Evolutionary conservation across 31 red algal species (phyloP).

Genomic region (Asparagopsis taxiformis): DNA sequence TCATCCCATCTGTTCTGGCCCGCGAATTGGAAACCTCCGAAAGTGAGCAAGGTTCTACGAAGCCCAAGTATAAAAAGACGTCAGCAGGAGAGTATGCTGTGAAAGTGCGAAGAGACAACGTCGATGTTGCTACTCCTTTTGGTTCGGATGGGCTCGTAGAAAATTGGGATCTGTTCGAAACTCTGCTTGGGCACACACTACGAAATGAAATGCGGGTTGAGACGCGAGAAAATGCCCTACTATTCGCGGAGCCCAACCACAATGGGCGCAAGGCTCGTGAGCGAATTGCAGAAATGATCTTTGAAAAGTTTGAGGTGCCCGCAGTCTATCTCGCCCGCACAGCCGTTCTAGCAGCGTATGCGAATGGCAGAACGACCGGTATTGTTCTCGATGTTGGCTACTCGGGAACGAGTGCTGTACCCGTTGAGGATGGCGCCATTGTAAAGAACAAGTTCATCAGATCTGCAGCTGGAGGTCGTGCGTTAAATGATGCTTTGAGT

Average conservation of each 20-base stretch:
- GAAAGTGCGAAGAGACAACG: constrained; percentile 44
- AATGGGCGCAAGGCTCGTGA: constrained; percentile 75
- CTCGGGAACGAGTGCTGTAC: constrained; percentile 69
- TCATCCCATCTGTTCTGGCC: constrained; percentile 50
- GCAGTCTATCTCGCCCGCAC: constrained; percentile 72
- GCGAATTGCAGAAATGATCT: constrained; percentile 80
- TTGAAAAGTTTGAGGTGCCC: constrained; percentile 93
- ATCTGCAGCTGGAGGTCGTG: constrained; percentile 66
- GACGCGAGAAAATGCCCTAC: constrained; percentile 75
- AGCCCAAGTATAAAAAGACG: background rate
- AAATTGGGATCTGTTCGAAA: constrained; percentile 86
- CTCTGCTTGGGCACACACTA: constrained; percentile 57
- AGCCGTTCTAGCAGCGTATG: constrained; percentile 77
- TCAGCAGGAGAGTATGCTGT: constrained; percentile 57
- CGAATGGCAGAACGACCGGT: constrained; percentile 79
- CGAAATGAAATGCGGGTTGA: constrained; percentile 34
- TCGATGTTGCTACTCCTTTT: constrained; percentile 71
- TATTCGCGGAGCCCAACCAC: constrained; percentile 82
- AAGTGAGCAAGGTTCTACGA: background rate
- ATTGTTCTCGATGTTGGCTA: constrained; percentile 90
- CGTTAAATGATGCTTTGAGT: constrained; percentile 42
- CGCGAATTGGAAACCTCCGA: constrained; percentile 13
- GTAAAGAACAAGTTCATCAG: constrained; percentile 69
- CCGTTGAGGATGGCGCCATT: constrained; percentile 86
- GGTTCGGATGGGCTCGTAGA: constrained; percentile 66